Base-by-base conservation (phyloP, 2,329 filamentous ascomycete genomes). In the Penicillium sp. region DNA sequence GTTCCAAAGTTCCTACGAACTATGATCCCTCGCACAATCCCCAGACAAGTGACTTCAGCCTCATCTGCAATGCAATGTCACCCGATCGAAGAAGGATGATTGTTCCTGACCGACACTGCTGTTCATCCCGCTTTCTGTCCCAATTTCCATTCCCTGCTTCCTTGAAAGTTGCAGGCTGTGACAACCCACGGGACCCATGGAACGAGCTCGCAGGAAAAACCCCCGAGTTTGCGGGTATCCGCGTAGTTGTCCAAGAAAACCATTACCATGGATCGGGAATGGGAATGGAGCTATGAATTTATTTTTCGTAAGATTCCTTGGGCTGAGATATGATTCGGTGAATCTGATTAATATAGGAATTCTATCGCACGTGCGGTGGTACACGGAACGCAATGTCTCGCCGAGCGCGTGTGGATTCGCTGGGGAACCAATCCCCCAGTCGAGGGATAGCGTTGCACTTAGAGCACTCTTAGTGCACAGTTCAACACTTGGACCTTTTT, bases 101-200 rank as follows among this genome's bases (percentile, higher is more conserved):
- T n/a, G n/a, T 15, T 9, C 42, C 12, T 26, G 14, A 15, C 14
- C n/a, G 42, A 26, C 31, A 46, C 26, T 35, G 15, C 33, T 37
- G 14, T 11, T 37, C 27, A 26, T 15, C 33, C 23, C n/a, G 29
- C 14, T 49, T 33, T 31, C 11, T n/a, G n/a, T n/a, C 37, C 3
- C 11, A 12, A 12, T 40, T 40, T 5, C 11, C 37, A 40, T n/a
- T 37, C 33, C n/a, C 14, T 44, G 49, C 48, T 48, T 53, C 43
- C n/a, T n/a, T n/a, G n/a, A n/a, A 29, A 31, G 49, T 53, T 25
- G 46, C 40, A 53, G 49, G 29, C 50, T 50, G 54, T 26, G 45
- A 55, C 44, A 56, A 20, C 25, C 43, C 43, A 31, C 25, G 20
- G 18, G 27, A 35, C 46, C 54, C 54, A 56, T 53, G 54, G 50